Percentiles rank a stretch among this genome's conserved stretches.
phyloP scores from a whole-genome alignment of 129 eudicot species.

The Flaveria linearis region DNA sequence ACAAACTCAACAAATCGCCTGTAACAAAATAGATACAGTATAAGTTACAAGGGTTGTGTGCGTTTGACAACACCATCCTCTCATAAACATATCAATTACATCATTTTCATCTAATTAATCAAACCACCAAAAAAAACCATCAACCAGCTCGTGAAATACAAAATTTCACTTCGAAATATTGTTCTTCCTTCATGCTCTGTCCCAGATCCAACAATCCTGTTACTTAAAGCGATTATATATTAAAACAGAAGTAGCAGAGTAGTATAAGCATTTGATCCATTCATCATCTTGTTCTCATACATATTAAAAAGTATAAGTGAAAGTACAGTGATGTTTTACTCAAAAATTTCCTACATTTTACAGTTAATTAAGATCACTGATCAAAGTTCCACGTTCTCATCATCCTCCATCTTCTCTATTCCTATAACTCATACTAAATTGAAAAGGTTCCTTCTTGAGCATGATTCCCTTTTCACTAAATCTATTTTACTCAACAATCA shows the following conservation, averaged over 20 bases:
- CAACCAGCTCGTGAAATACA: background rate
- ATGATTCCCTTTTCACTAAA: too few relatives aligned
- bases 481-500: too few relatives aligned
- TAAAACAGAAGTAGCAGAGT: background rate
- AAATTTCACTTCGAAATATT: too few relatives aligned
- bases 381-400: too few relatives aligned
- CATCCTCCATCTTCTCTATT: too few relatives aligned
- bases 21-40: constrained; percentile 16
- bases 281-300: background rate
- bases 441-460: too few relatives aligned
- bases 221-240: background rate
- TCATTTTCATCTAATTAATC: background rate
- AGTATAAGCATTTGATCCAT: constrained; percentile 4
- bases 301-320: background rate
- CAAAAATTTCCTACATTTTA: too few relatives aligned
- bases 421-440: too few relatives aligned
- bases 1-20: constrained; percentile 62
- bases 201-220: background rate
- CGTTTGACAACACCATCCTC: background rate
- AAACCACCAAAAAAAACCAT: background rate
- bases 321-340: too few relatives aligned
- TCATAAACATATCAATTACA: background rate
- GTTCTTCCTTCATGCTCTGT: background rate
- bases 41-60: background rate
- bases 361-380: too few relatives aligned